phyloP scores from a whole-genome alignment of 2,329 filamentous ascomycete genomes.

The Polytolypa hystricis region DNA sequence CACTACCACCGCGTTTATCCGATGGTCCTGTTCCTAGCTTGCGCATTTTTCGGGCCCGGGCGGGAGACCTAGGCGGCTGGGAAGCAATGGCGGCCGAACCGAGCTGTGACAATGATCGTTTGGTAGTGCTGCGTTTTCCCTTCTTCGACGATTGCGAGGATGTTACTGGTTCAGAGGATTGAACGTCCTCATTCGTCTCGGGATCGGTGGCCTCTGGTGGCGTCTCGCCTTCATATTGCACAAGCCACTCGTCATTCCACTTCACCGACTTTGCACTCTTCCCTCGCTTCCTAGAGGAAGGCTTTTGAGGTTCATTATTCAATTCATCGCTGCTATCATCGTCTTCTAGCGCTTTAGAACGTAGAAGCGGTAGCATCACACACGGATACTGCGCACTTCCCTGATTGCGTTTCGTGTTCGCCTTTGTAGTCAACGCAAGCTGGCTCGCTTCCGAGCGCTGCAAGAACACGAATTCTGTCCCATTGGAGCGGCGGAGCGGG shows the following conservation, averaged over 20 bases:
- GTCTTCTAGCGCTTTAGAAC: neutral
- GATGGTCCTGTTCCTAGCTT: conserved; percentile 6
- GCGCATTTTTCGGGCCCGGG: conserved; percentile 9
- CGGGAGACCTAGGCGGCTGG: conserved; percentile 17
- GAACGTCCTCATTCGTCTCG: conserved; percentile 11
- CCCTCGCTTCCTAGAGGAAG: conserved; percentile 7
- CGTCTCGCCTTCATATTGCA: conserved; percentile 22
- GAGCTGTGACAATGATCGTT: no score
- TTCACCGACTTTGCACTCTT: conserved; percentile 21
- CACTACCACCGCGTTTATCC: conserved; percentile 7
- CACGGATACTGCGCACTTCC: conserved; percentile 27
- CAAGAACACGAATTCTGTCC: conserved; percentile 35
- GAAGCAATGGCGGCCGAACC: no score
- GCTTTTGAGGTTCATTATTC: neutral
- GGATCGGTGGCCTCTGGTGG: conserved; percentile 14
- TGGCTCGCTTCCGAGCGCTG: conserved; percentile 32
- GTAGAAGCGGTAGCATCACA: conserved; percentile 7
- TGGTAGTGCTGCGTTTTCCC: conserved; percentile 16
- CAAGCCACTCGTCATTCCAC: conserved; percentile 30
- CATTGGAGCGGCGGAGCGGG: conserved; percentile 33
- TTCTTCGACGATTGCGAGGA: conserved; percentile 15
- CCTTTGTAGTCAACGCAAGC: conserved; percentile 29
- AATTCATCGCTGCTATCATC: neutral
- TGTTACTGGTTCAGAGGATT: conserved; percentile 6
- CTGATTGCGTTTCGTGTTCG: conserved; percentile 34